phyloP scores from a whole-genome alignment of 305 asterid species.

The Fraxinus velutina region DNA sequence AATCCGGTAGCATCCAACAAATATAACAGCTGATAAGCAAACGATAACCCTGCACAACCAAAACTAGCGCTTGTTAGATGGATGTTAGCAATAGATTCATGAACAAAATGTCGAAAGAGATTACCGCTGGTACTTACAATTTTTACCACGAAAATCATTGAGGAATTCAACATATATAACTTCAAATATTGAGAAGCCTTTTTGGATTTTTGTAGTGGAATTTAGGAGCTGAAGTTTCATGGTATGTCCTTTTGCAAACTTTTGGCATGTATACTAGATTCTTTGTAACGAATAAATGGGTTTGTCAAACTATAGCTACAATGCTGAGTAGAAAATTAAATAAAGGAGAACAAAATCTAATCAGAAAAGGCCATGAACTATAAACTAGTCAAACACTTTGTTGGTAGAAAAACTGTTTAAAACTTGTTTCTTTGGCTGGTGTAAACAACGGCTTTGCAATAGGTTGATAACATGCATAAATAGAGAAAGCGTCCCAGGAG shows the following conservation, averaged over 20 bases:
- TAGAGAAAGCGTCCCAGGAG: background rate
- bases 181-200: background rate
- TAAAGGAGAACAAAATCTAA: background rate
- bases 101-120: conserved; percentile 9
- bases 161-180: background rate
- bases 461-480: conserved; percentile 3
- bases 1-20: conserved; percentile 76
- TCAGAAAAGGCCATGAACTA: background rate
- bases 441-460: background rate
- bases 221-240: background rate
- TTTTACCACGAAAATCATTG: background rate
- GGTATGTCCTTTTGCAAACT: background rate
- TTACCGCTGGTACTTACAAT: background rate
- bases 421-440: background rate
- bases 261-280: background rate
- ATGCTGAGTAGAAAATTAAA: background rate
- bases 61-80: conserved; percentile 26
- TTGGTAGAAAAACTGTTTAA: background rate
- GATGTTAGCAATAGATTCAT: conserved; percentile 13
- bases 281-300: background rate
- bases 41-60: conserved; percentile 63
- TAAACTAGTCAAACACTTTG: background rate
- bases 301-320: background rate
- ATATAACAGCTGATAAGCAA: conserved; percentile 90
- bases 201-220: background rate